Evolutionary conservation across 306 rosid genomes (phyloP), one percentile per base, ranked within the genome.

Genomic region (Fagus sylvatica): DNA sequence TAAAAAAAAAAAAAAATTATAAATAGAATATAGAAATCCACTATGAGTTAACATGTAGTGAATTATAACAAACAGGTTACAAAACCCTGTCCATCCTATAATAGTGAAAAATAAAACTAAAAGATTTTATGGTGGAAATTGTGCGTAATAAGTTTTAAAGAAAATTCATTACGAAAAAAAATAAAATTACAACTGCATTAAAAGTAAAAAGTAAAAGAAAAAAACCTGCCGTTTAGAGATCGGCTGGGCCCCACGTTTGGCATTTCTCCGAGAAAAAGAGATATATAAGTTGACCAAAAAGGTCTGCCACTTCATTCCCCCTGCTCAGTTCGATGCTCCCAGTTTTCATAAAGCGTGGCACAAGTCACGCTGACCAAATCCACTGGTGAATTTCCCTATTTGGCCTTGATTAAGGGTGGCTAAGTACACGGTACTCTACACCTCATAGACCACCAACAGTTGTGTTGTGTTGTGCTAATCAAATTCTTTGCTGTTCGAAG

Each of bases 281-380:
- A 37, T 2, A 6, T 65, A 7, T 17, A 17, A 32, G 34, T 32
- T 32, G 32, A 73, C 68, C 77, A 40, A 60, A 54, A 55, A 73
- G 42, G 11, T 49, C 22, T 39, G 65, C 66, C 61, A 73, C 76
- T 39, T 28, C 77, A 41, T 28, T 37, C 15, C 15, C 13, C 37
- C 56, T 4, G 54, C 28, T 49, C 42, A 41, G 36, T 55, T 56
- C 7, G 5, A 9, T 36, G 39, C 60, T 72, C 36, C 43, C 70
- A 65, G 30, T 53, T 72, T 19, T 72, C 76, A 7, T 7, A 41
- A 59, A 42, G 5, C 34, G 60, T 61, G 46, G 48, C 60, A 74
- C 72, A 49, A 75, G 15, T 49, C 51, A 13, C 72, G 79, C 64
- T 48, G 51, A 36, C 72, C 79, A 36, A 19, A 62, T 64, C 72